phyloP scores from a whole-genome alignment of 768 basidiomycete genomes.

The Butyriboletus loyo region DNA sequence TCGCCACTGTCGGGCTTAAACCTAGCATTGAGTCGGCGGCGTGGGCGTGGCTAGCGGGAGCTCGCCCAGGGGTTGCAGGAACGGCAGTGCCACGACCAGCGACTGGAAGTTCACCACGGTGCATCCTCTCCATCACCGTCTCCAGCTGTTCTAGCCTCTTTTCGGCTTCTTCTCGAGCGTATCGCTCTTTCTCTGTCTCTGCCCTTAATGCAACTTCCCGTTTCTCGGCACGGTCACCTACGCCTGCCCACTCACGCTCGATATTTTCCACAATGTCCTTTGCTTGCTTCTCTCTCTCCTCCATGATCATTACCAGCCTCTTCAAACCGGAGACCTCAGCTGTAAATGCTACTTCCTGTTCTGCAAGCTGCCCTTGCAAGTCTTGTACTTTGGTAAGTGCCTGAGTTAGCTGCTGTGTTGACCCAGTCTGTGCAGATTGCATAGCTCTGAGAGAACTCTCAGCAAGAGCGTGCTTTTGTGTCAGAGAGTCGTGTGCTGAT shows the following conservation, averaged over 20 bases:
- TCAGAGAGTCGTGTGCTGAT: constrained; percentile 68
- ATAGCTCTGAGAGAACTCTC: constrained; percentile 70
- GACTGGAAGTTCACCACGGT: constrained; percentile 65
- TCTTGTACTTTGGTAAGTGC: constrained; percentile 72
- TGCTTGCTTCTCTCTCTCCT: constrained; percentile 82
- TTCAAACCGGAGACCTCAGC: constrained; percentile 72
- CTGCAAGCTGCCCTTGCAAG: constrained; percentile 74
- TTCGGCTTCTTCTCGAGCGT: constrained; percentile 67
- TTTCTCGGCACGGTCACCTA: constrained; percentile 66
- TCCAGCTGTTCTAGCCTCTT: constrained; percentile 70
- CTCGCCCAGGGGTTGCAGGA: constrained; percentile 43
- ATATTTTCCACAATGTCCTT: constrained; percentile 79
- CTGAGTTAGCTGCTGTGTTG: constrained; percentile 74
- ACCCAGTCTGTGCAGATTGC: constrained; percentile 67
- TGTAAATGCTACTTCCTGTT: constrained; percentile 80
- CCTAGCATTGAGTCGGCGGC: constrained; percentile 57
- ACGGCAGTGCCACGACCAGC: constrained; percentile 42
- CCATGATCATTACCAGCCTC: constrained; percentile 79
- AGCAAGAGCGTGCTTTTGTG: constrained; percentile 62
- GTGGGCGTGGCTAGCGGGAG: constrained; percentile 38
- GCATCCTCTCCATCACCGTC: constrained; percentile 66
- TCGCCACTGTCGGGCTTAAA: constrained; percentile 83
- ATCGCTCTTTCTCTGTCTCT: constrained; percentile 69
- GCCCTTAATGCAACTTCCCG: constrained; percentile 65
- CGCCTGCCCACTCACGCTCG: constrained; percentile 77